These are phyloP conservation scores for Leonotis leonurus DNA, from an alignment of 257 asterid genomes.

Conservation along the genomic window DNA sequence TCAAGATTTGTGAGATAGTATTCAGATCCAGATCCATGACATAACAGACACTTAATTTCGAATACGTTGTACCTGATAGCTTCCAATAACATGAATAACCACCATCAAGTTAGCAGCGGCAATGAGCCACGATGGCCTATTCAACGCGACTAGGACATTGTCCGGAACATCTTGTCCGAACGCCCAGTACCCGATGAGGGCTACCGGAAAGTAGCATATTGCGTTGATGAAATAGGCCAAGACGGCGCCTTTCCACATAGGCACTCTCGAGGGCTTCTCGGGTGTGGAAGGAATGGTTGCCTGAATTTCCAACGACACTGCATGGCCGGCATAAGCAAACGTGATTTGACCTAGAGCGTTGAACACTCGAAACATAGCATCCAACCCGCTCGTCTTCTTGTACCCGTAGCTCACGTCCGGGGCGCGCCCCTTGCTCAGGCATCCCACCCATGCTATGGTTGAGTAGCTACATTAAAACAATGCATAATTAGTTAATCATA, in stretches of 20 bases:
- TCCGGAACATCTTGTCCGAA: conserved; percentile 77
- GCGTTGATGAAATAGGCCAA: conserved; percentile 70
- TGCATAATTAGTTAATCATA: no score
- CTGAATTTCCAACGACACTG: conserved; percentile 79
- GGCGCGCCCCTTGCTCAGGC: conserved; percentile 53
- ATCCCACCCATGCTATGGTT: conserved; percentile 77
- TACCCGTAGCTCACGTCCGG: conserved; percentile 58
- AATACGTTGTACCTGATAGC: conserved; percentile 93
- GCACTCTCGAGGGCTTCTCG: conserved; percentile 67
- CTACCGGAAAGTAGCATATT: conserved; percentile 75
- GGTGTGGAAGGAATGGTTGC: conserved; percentile 90
- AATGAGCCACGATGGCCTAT: conserved; percentile 82
- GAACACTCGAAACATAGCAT: conserved; percentile 59
- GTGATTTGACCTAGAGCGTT: conserved; percentile 78
- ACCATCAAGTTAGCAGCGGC: conserved; percentile 88
- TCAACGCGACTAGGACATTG: conserved; percentile 60
- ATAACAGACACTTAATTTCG: no score
- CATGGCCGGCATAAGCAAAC: conserved; percentile 85
- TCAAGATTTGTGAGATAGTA: neutral
- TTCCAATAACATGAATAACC: conserved; percentile 80
- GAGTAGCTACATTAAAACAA: conserved; percentile 47
- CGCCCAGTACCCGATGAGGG: conserved; percentile 77
- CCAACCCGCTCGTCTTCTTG: conserved; percentile 46
- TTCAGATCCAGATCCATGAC: neutral
- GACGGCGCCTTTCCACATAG: conserved; percentile 95